Evolutionary conservation across 23 red algal species (phyloP).

Genomic region (Gracilaria domingensis): DNA sequence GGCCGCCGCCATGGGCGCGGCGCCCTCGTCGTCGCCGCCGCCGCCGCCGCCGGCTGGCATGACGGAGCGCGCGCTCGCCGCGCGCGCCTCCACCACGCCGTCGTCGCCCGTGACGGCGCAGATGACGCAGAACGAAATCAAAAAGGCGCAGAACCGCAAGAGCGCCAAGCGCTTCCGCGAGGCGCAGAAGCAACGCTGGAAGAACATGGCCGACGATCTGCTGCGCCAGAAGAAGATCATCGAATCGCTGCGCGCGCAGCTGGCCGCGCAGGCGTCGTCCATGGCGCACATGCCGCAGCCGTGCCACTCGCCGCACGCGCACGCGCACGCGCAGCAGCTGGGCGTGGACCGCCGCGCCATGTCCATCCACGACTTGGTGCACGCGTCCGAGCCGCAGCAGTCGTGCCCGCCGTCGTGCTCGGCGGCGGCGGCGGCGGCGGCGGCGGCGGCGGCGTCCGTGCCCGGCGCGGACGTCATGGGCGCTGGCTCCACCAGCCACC

Average conservation of each 20-base stretch:
- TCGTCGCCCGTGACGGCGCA: constrained; percentile 15
- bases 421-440: constrained; percentile 6
- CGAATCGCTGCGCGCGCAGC: constrained; percentile 27
- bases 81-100: not conserved
- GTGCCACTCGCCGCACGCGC: not conserved
- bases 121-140: constrained; percentile 62
- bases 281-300: not conserved
- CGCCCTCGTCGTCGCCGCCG: constrained; percentile 5
- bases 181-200: constrained; percentile 79
- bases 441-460: not conserved
- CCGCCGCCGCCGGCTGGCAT: too few species aligned
- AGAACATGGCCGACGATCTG: constrained; percentile 69
- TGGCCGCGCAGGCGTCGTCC: constrained; percentile 39
- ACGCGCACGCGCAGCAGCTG: not conserved
- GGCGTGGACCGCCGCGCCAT: constrained; percentile 17
- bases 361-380: constrained; percentile 59
- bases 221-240: constrained; percentile 41
- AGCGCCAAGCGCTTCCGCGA: constrained; percentile 74
- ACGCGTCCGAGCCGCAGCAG: not conserved
- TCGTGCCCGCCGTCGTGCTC: not conserved
- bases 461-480: not conserved
- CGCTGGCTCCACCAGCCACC: not conserved
- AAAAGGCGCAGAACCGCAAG: constrained; percentile 78
- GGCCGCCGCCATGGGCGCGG: not conserved
- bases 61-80: not conserved